Base-by-base conservation (phyloP, 2,329 filamentous ascomycete species). In the Cercospora berteroae region DNA sequence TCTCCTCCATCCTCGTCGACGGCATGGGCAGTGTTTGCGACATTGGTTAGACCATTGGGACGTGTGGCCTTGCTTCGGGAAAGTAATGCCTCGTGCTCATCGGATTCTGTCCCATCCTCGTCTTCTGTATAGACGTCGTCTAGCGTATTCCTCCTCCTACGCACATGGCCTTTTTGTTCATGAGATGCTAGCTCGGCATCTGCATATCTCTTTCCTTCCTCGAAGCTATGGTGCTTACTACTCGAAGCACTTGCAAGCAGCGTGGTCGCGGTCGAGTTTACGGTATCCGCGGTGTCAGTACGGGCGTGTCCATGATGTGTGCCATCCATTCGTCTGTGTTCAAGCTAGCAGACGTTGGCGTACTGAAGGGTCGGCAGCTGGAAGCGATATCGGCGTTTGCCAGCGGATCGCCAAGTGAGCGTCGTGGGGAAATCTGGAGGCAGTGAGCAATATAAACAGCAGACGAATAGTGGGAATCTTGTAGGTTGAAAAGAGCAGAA, bases 241-340 rank as follows among this genome's bases (percentile, higher is more conserved):
- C 60, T 64, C 3, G 57, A 48, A 16, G 69, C 57, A 57, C 70
- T 73, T 20, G 65, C 70, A 2, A 72, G 64, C 12, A 75, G 66
- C 6, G 74, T 75, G 7, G 74, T 75, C 5, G 71, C 74, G 9
- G 73, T 68, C 56, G 71, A 73, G 63, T 75, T 72, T 69, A 74
- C 65, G 27, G 72, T 71, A 10, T 70, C 67, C 58, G 55, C 55
- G 29, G 64, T 62, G 5, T 60, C 42, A 25, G 59, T 55, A n/a
- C 63, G 60, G 50, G n/a, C 33, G 39, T 65, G 63, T 29, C 57
- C 31, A 65, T 64, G 42, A 7, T 60, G 60, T 16, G 42, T 58
- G 25, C 18, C 64, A 33, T 66, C 59, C 70, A 70, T 70, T 59
- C 70, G 69, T 55, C 42, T 50, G 55, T 58, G 25, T 50, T 12